Conservation (phyloP, 139 green algal genomes). For the Zygnema circumcarinatum region DNA sequence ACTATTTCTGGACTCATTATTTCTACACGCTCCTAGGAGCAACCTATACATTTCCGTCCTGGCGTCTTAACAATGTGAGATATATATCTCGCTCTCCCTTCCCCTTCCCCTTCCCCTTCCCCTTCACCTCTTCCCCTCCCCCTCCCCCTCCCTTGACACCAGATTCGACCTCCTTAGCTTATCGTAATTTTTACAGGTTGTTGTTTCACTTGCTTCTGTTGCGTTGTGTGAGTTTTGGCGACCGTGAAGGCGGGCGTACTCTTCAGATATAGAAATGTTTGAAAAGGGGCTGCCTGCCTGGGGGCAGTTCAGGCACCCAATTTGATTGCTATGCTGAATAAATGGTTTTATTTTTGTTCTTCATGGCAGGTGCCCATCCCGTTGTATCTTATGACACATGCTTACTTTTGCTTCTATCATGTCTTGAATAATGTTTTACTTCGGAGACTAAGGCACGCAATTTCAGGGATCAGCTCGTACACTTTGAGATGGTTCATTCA, state of each 20-base stretch:
- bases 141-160: neutral
- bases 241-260: too few species aligned
- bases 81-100: neutral
- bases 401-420: slow-evolving; percentile 99
- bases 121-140: neutral
- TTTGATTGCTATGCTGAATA: too few species aligned
- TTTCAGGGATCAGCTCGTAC: neutral
- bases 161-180: neutral
- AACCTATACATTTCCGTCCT: slow-evolving; percentile 86
- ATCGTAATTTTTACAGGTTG: neutral
- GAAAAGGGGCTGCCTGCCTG: too few species aligned
- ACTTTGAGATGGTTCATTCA: slow-evolving; percentile 60
- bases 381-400: slow-evolving; percentile 97
- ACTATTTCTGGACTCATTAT: slow-evolving; percentile 99
- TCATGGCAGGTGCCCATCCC: slow-evolving; percentile 80
- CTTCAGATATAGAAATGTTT: too few species aligned
- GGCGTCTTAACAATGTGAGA: slow-evolving; percentile 62
- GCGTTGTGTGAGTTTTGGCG: too few species aligned
- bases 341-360: neutral
- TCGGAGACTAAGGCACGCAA: slow-evolving; percentile 31
- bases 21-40: slow-evolving; percentile 88
- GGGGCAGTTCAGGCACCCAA: too few species aligned
- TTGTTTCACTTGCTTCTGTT: too few species aligned
- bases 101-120: neutral
- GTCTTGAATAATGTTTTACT: slow-evolving; percentile 88